Base-by-base conservation (phyloP, 371 early-diverging fungal genomes). In the Mucor piriformis region DNA sequence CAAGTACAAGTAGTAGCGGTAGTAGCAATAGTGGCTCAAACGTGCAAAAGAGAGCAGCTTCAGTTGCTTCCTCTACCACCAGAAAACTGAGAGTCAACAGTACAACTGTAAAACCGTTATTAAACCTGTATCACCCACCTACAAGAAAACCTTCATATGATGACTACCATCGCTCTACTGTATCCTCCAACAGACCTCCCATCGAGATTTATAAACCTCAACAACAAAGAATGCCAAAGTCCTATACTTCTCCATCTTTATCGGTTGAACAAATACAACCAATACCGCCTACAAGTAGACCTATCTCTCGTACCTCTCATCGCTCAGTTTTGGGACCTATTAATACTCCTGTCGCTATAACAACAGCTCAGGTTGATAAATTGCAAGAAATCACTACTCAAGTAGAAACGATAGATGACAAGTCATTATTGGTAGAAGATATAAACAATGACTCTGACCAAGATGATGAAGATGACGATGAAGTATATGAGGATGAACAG, bases 71-170 rank as follows among this genome's bases (percentile, higher is more conserved):
- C 21, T 59, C 60, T 4, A 53, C 46, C 23, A 51, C 47, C 7
- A 49, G 67, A 11, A 67, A 62, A 37, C 59, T 63, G 23, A 46
- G 49, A 55, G 59, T 63, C 21, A 46, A 46, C 46, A 46, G 46
- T 13, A 25, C 59, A 4, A n/a, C 38, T 11, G 42, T 52, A 24
- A 66, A 65, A 16, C 66, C 69, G 6, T 20, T 34, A 3, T 52
- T 69, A 15, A 65, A 66, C n/a, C n/a, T 69, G 40, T 62, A 66
- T 47, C 66, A 69, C 25, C 70, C 66, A 21, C 66, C 66, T 20
- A 24, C 52, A 21, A 42, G 61, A 34, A 62, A 61, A 25, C 50
- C 59, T 12, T 66, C 67, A 42, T 49, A 47, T 50, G 61, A 57
- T 25, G 43, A 35, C 24, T 44, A 38, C 23, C 18, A 20, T 18